Base-by-base conservation (phyloP, 495 filamentous ascomycete species). In the Penicillium maclennaniae region DNA sequence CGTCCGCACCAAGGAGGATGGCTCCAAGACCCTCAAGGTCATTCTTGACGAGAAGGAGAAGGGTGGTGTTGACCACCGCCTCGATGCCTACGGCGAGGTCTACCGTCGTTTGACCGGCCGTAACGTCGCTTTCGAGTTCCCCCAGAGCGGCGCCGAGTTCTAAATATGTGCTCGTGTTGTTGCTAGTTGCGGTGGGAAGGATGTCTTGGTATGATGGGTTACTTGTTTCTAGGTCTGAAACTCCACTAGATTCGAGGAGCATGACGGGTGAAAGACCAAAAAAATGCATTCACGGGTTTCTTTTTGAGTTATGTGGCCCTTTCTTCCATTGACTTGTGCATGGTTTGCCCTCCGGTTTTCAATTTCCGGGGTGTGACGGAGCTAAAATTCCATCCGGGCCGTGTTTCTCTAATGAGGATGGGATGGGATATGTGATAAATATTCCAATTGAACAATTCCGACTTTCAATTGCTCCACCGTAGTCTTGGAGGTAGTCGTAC, bases 31-130 rank as follows among this genome's bases (percentile, higher is more conserved):
- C 69, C 83, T 96, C 71, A 98, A 98, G 87, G 87, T 98, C 65
- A 84, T 97, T 67, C 83, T 98, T 50, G 93, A 98, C 74, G 93
- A 97, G 86, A 97, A 97, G 91, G 93, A 98, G 89, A 87, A 90
- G 66, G 92, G 92, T 64, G 89, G 89, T 71, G 91, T 97, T 61
- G 93, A 97, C 83, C 95, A 96, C 83, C 84, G 93, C 73, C 87
- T 98, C 61, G 93, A 98, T 76, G 97, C 93, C 65, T 98, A 97
- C 81, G 91, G 88, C 51, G 93, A 97, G 85, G 93, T 98, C 67
- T 98, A 98, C 84, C 87, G 87, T 72, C 85, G 88, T 54, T 79
- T 98, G 69, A 98, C 93, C 42, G 93, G 93, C 77, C 92, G 92
- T 74, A 79, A 81, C 63, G 93, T 98, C 59, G 79, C 82, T 69